Evolutionary conservation across 768 basidiomycete species (phyloP), one percentile per base, ranked within the genome.

Genomic region (Suillus ampliporus): DNA sequence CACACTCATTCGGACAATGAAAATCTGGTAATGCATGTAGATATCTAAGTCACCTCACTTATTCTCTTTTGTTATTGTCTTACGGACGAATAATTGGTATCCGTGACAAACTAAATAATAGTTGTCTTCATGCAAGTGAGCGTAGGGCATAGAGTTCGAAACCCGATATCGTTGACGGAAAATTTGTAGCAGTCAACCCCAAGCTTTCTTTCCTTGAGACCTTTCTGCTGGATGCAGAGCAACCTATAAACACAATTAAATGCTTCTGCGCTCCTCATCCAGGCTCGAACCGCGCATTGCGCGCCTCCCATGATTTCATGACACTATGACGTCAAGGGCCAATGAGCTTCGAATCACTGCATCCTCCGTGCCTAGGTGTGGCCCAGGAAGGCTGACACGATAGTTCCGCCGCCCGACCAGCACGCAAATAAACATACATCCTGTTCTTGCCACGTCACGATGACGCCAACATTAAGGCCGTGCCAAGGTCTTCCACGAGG

Each of bases 401-500:
- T 21, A 13, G 54, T 9, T 19, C 38, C 31, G 10, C 52, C 37
- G 17, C 35, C n/a, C 11, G 13, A 41, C 11, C 13, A 40, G 19
- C 21, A 5, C 23, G 38, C 21, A 51, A 21, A 5, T 21, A 41
- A 11, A 73, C 86, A 69, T 68, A 89, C 88, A 88, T 85, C 61
- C 91, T 79, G 77, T 53, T 78, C 71, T 65, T 88, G 87, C 92
- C 92, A 95, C 8, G 69, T 57, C 31, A 59, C 26, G 46, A 59
- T 59, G 46, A 51, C 19, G 21, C 47, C 28, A 53, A 51, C 58
- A 43, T 28, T 41, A n/a, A n/a, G 5, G 51, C 88, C 85, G 4
- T 77, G 67, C 80, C 87, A 19, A 95, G 80, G 57, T 93, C 87
- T 54, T 84, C 78, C 5, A 90, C 92, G 21, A 95, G 77, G 34